Base-by-base conservation (phyloP, 176 grass and related monocot species). In the Calamus simplicifolius region DNA sequence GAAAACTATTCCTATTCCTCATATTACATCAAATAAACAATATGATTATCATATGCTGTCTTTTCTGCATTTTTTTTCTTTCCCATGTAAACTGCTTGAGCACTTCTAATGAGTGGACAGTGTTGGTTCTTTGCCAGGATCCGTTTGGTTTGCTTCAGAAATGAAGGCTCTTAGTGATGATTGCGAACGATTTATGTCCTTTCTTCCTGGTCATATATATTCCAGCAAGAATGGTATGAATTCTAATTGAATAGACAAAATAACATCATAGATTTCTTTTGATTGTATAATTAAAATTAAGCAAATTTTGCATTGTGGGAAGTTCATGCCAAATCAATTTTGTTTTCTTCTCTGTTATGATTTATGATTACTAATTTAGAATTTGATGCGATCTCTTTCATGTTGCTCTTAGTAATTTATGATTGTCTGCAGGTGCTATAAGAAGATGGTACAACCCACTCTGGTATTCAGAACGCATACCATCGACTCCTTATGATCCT, bases 161-260 rank as follows among this genome's bases (percentile, higher is more conserved):
- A 98, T 98, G 93, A 98, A 98, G 65, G 93, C 87, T 23, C 50
- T 98, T 29, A 98, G 87, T 75, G 93, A 98, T 80, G 93, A 98
- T 49, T 98, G 93, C 5, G 84, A 98, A 62, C 81, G 93, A 49
- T 98, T 98, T 67, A 80, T 98, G 59, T 71, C 81, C 17, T 98
- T 98, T 16, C 93, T 83, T 58, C 93, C 93, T 83, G 93, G 93
- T 7, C 93, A 98, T 70, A 61, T 98, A 18, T 98, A 92, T 75
- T 98, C 93, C 50, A 98, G 93, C 76, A 98, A 98, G 83, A 67
- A 61, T 83, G 87, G 93, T 98, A 61, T 27, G 18, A 31, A 57
- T 76, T 48, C 72, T 75, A 28, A 38, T 43, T 70, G 8, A 29
- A 27, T 49, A 10, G 25, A 19, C 48, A 12, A 25, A 12, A 67